These are phyloP conservation scores for Usnea hakonensis DNA, from an alignment of 495 filamentous ascomycete species.

Conservation along the genomic window DNA sequence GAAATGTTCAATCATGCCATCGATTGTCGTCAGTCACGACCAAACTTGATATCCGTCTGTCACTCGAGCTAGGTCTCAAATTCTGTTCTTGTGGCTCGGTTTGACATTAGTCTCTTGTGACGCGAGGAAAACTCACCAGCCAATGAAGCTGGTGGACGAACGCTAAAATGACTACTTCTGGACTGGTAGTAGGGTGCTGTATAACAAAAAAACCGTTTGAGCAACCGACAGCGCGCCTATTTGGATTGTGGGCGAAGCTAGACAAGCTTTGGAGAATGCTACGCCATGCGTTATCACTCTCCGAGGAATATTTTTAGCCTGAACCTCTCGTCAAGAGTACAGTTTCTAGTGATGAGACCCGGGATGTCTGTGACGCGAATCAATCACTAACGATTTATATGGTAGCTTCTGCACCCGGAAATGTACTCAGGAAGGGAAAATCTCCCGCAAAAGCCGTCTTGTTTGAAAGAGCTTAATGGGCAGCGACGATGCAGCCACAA, in stretches of 20 bases:
- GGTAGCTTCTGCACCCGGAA: background rate
- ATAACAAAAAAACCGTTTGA: constrained; percentile 4
- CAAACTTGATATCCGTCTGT: background rate
- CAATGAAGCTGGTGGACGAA: constrained; percentile 11
- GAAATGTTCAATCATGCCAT: background rate
- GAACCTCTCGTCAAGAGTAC: background rate
- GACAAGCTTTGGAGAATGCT: constrained; percentile 5
- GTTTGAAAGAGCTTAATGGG: background rate
- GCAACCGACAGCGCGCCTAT: background rate
- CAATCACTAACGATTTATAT: background rate
- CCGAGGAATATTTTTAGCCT: background rate
- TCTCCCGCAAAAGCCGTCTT: background rate
- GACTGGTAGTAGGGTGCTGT: background rate
- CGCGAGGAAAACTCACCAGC: background rate
- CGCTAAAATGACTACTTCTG: constrained; percentile 5
- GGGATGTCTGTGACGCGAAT: background rate
- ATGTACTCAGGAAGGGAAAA: background rate
- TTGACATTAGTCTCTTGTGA: background rate
- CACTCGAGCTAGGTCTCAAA: background rate
- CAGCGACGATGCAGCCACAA: background rate
- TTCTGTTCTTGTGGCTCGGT: background rate
- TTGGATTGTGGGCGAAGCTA: too few relatives aligned
- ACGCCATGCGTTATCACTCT: constrained; percentile 4
- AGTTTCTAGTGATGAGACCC: background rate
- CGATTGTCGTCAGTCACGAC: background rate